Percentiles rank a stretch among this genome's conserved stretches.
These are phyloP conservation scores for Penicillium sp. DNA, from an alignment of 2,329 filamentous ascomycete genomes.

Conservation along the genomic window DNA sequence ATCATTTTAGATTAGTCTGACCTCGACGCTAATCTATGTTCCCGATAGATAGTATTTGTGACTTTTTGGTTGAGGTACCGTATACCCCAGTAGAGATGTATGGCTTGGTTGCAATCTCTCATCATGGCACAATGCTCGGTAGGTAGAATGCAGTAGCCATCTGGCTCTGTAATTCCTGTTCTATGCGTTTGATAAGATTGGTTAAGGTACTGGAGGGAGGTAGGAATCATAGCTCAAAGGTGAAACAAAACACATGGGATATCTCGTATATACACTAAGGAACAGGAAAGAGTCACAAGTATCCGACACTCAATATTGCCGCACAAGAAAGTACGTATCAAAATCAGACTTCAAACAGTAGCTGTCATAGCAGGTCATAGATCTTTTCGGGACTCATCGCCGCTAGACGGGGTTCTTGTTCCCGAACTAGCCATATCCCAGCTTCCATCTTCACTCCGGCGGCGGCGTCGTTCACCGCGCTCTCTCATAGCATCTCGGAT, in stretches of 20 bases:
- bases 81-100: no score
- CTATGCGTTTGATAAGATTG: not conserved
- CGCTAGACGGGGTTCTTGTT: conserved; percentile 34
- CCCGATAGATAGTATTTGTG: not conserved
- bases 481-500: conserved; percentile 83
- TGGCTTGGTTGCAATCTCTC: no score
- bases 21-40: not conserved
- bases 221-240: not conserved
- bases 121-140: no score
- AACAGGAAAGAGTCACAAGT: conserved; percentile 14
- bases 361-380: conserved; percentile 22
- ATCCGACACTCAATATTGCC: conserved; percentile 1
- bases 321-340: not conserved
- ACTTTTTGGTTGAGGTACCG: no score
- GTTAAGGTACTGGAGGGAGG: not conserved
- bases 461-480: conserved; percentile 63
- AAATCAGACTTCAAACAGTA: not conserved
- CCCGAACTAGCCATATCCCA: conserved; percentile 43
- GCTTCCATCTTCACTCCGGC: conserved; percentile 45
- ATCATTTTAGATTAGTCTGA: not conserved
- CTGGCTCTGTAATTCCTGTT: not conserved
- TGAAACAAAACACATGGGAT: conserved; percentile 15
- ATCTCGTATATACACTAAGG: conserved; percentile 21
- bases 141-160: no score
- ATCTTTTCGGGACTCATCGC: conserved; percentile 39